Evolutionary conservation across 164 flowering plant species (phyloP), one percentile per base, ranked within the genome.

Genomic region (Macadamia tetraphylla): DNA sequence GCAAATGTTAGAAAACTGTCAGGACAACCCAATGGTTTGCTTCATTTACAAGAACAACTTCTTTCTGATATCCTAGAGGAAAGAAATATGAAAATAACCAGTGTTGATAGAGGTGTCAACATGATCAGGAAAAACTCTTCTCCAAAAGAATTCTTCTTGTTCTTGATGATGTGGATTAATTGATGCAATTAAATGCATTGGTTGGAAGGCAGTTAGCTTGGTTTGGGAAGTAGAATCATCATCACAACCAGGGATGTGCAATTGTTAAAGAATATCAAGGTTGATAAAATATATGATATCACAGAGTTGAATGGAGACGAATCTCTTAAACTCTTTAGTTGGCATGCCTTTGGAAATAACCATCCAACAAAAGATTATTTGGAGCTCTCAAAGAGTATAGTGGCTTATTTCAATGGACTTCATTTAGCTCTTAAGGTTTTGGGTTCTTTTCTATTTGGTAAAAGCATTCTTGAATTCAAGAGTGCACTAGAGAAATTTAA

Each of bases 341-440:
- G 62, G 52, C 51, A 67, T 40, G 70, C 70, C 9, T 67, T 67
- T 43, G 30, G 55, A 40, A 29, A 48, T 23, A 51, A 35, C 48
- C 18, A 67, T 18, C 70, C 70, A 2, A 58, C 4, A 43, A 29
- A 58, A 58, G 62, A 67, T 15, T 67, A 67, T 58, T 52, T 58
- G 40, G 55, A 42, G 63, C 52, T 67, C 12, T 58, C 63, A n/a
- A 18, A 58, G 12, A 9, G 15, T 8, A 12, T 62, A n/a, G 40
- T 64, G 3, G 10, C 2, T 51, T 8, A 18, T 64, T 6, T 29
- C n/a, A 32, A 15, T 3, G 30, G 30, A 29, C 59, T 57, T 57
- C 30, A 31, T n/a, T 18, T 23, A 23, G 59, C 59, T 53, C 67
- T 64, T 43, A 57, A 48, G 51, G 67, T 64, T 9, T 18, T 64